Evolutionary conservation across 345 rosid species (phyloP), one percentile per base, ranked within the genome.

Genomic region (Eucalyptus pumila): DNA sequence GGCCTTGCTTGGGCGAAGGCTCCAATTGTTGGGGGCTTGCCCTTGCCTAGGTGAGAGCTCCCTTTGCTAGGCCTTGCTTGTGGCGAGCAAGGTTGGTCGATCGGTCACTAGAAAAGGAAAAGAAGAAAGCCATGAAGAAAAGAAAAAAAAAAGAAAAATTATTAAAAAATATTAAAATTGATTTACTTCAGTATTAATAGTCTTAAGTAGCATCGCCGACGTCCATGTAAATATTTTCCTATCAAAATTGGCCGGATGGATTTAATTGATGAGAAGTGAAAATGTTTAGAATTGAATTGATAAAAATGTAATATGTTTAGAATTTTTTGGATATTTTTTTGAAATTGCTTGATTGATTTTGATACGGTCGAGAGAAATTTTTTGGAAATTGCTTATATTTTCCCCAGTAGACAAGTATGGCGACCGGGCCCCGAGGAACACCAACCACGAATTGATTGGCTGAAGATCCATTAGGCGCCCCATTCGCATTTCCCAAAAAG

Each of bases 201-300:
- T 52, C 1, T 8, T 52, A 52, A 52, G 11, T 52, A 21, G 1
- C 5, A 52, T 19, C 5, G 1, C 1, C 2, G 0, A 52, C 2
- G 2, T 52, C 24, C 11, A 52, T 2, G 5, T 21, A 2, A 52
- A 4, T 0, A 52, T 52, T 52, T 52, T 52, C 5, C 1, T 1
- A 21, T 8, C 1, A 52, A 52, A 52, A 52, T 52, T 52, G 5
- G 0, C 8, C 0, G 1, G 5, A 52, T 21, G 2, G 1, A 52
- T 1, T 52, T 52, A 21, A 52, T 52, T 52, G 1, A 4, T 7
- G 21, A 52, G 11, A 52, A 52, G 0, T 52, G 2, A 52, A 52
- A 52, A 19, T 19, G 0, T 21, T 52, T 21, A 21, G 0, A 4
- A 52, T 0, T 8, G 2, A 52, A 52, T 52, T 52, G 0, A 0